phyloP scores from a whole-genome alignment of 805 yeast genomes.

The Kuraishia ogatae region DNA sequence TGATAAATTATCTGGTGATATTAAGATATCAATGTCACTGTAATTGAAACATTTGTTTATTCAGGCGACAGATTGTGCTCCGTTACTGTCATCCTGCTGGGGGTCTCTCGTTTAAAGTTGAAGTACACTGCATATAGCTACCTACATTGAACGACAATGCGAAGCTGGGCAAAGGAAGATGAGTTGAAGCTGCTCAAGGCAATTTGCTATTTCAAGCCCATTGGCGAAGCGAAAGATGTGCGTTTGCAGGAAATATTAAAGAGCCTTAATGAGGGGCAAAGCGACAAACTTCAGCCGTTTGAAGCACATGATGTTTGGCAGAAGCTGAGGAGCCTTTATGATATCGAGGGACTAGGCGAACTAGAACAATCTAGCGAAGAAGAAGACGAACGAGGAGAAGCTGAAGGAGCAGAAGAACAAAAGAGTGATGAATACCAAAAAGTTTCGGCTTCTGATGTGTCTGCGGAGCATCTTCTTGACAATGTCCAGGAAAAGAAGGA shows the following conservation, averaged over 20 bases:
- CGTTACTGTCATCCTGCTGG: background rate
- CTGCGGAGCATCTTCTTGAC: background rate
- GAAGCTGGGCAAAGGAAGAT: slow-evolving; percentile 49
- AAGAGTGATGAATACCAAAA: slow-evolving; percentile 12
- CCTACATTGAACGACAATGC: slow-evolving; percentile 1
- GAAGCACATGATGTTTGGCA: slow-evolving; percentile 48
- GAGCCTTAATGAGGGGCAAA: slow-evolving; percentile 10
- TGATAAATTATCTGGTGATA: background rate
- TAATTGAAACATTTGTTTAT: background rate
- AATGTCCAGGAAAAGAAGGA: slow-evolving; percentile 1
- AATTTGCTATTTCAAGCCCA: slow-evolving; percentile 60
- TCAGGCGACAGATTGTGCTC: background rate
- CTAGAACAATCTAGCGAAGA: slow-evolving; percentile 29
- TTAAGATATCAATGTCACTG: background rate
- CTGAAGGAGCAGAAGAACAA: slow-evolving; percentile 6
- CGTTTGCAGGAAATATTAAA: slow-evolving; percentile 31
- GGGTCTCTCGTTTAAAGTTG: background rate
- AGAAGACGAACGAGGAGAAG: slow-evolving; percentile 6
- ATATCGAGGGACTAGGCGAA: slow-evolving; percentile 49
- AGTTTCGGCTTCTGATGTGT: slow-evolving; percentile 3
- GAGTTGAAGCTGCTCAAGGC: slow-evolving; percentile 55
- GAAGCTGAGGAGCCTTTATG: slow-evolving; percentile 43
- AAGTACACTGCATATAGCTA: background rate
- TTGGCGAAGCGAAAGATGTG: slow-evolving; percentile 40
- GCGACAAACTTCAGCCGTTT: slow-evolving; percentile 13